Conservation (phyloP, 106 monocot genomes). For the Vanilla planifolia region DNA sequence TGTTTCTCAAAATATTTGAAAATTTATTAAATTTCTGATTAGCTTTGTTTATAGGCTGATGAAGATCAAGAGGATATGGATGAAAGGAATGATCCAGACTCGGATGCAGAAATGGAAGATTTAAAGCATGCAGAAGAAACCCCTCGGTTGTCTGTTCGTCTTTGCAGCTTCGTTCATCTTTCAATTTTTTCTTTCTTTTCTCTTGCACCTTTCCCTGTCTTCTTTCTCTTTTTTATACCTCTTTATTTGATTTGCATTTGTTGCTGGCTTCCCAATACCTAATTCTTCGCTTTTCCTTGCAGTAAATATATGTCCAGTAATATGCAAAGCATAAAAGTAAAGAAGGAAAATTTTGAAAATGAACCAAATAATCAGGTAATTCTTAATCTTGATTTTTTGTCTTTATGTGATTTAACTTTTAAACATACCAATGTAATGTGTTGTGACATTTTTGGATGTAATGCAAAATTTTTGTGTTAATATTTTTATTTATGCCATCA, state of each 20-base stretch:
- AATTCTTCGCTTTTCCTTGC: background rate
- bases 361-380: slow-evolving; percentile 6
- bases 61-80: slow-evolving; percentile 66
- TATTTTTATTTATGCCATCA: background rate
- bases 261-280: background rate
- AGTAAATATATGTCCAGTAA: slow-evolving; percentile 5
- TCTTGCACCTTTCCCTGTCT: background rate
- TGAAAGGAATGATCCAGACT: slow-evolving; percentile 65
- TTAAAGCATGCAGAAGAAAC: slow-evolving; percentile 26
- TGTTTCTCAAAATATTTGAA: too few species aligned
- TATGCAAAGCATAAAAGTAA: slow-evolving; percentile 3
- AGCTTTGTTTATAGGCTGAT: slow-evolving; percentile 50
- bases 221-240: too few species aligned
- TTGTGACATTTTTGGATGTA: background rate
- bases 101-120: slow-evolving; percentile 49
- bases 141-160: slow-evolving; percentile 25
- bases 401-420: background rate
- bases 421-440: background rate
- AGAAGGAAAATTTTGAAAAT: slow-evolving; percentile 13
- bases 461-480: background rate
- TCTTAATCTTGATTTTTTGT: background rate
- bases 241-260: background rate
- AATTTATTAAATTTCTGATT: too few species aligned
- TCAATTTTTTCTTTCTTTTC: background rate
- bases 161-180: background rate